Percentiles rank a stretch among this genome's conserved stretches.
These are phyloP conservation scores for Myxozyma neglecta DNA, from an alignment of 805 yeast genomes.

Conservation along the genomic window DNA sequence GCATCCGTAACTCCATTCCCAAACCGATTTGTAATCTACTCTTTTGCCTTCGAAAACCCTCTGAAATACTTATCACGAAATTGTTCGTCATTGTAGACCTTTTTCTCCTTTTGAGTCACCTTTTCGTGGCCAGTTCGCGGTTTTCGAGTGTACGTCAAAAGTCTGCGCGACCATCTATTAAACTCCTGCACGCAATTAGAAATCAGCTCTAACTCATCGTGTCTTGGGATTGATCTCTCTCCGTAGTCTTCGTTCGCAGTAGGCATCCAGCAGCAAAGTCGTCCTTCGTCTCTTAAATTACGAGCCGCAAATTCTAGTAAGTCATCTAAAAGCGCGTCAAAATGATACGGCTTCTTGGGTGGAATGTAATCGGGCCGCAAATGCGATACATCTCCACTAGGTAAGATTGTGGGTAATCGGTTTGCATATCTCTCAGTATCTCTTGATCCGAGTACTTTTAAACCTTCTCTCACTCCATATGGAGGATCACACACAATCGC, in stretches of 20 bases:
- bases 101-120: conserved; percentile 21
- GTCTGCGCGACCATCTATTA: conserved; percentile 82
- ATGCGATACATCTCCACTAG: conserved; percentile 30
- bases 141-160: conserved; percentile 75
- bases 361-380: conserved; percentile 77
- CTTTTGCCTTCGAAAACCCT: conserved; percentile 47
- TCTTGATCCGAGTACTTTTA: conserved; percentile 86
- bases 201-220: conserved; percentile 65
- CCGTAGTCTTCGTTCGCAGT: conserved; percentile 84
- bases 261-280: conserved; percentile 97
- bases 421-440: conserved; percentile 68
- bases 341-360: conserved; percentile 85
- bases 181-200: conserved; percentile 83
- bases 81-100: conserved; percentile 50
- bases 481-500: conserved; percentile 95
- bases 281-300: conserved; percentile 69
- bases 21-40: not conserved
- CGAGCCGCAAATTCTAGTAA: conserved; percentile 69
- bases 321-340: conserved; percentile 76
- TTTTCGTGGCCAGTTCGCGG: conserved; percentile 48
- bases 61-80: conserved; percentile 77
- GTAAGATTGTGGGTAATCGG: conserved; percentile 14
- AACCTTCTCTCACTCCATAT: conserved; percentile 93
- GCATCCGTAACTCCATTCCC: not conserved
- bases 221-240: conserved; percentile 72